Conservation (phyloP, 208 protist species). For the Leishmania martiniquensis region DNA sequence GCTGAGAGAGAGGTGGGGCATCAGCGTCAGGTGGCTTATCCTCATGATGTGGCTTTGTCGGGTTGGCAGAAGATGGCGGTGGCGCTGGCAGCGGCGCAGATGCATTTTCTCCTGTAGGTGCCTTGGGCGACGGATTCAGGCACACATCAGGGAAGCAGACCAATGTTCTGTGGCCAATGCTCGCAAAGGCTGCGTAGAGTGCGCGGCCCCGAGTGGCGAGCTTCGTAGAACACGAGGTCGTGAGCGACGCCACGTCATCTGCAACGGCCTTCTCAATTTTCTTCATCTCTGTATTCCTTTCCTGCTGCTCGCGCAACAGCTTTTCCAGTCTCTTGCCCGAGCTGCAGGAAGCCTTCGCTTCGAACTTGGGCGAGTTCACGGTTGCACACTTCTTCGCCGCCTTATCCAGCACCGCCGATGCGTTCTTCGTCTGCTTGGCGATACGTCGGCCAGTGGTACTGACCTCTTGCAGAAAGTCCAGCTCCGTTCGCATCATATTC, state of each 20-base stretch:
- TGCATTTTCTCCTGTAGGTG: neutral
- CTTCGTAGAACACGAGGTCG: neutral
- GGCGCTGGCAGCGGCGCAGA: neutral
- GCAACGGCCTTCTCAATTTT: neutral
- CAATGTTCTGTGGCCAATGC: neutral
- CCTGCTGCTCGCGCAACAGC: neutral
- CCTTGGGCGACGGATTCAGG: no score
- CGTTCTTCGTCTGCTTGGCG: constrained; percentile 9
- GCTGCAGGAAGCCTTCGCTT: neutral
- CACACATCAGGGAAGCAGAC: neutral
- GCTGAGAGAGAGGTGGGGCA: neutral
- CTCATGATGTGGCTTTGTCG: no score
- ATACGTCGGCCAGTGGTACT: neutral
- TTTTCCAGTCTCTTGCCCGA: neutral
- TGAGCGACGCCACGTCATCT: constrained; percentile 2
- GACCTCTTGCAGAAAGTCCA: constrained; percentile 10
- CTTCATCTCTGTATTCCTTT: neutral
- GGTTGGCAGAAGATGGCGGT: neutral
- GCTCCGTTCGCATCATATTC: neutral
- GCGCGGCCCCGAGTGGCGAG: neutral
- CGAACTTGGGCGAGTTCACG: constrained; percentile 1
- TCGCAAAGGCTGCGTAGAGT: constrained; percentile 1
- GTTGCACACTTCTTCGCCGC: constrained; percentile 10
- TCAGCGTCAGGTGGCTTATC: no score
- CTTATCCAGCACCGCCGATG: neutral